A percentile compares a stretch with the other conserved stretches of the same genome.
Conservation (phyloP, 2,329 filamentous ascomycete species). For the Colletotrichum plurivorum region DNA sequence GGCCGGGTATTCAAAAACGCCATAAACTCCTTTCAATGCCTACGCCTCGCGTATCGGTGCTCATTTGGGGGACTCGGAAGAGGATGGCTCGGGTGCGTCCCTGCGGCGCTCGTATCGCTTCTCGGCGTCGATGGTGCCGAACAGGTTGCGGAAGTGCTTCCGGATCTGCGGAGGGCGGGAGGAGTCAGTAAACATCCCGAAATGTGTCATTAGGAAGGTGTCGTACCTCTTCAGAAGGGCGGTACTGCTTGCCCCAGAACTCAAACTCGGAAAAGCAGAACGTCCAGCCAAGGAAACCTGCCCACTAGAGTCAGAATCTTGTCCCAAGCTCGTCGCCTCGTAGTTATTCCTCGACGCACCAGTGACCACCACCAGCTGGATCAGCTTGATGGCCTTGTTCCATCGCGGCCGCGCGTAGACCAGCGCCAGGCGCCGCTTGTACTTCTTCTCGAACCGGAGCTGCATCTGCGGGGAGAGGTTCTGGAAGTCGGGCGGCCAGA, state of each 20-base stretch:
- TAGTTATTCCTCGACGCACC: constrained; percentile 58
- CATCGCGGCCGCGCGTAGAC: constrained; percentile 74
- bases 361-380: constrained; percentile 72
- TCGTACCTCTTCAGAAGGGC: constrained; percentile 57
- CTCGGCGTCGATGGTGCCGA: constrained; percentile 57
- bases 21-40: constrained; percentile 38
- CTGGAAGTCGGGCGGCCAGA: constrained; percentile 84
- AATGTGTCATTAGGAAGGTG: not conserved
- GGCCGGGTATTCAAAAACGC: constrained; percentile 40
- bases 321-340: not conserved
- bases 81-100: constrained; percentile 52
- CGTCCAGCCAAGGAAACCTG: constrained; percentile 55
- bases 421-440: constrained; percentile 77
- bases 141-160: constrained; percentile 54
- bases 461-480: constrained; percentile 80
- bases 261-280: constrained; percentile 60
- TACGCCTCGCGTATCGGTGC: constrained; percentile 1
- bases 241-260: constrained; percentile 59
- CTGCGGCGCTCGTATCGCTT: constrained; percentile 58
- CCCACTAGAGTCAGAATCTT: constrained; percentile 22
- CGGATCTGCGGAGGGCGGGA: constrained; percentile 48
- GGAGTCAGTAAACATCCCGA: not conserved
- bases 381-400: constrained; percentile 75
- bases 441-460: constrained; percentile 84
- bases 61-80: constrained; percentile 42